phyloP scores from a whole-genome alignment of 2,329 filamentous ascomycete species.

The Epichloe festucae region DNA sequence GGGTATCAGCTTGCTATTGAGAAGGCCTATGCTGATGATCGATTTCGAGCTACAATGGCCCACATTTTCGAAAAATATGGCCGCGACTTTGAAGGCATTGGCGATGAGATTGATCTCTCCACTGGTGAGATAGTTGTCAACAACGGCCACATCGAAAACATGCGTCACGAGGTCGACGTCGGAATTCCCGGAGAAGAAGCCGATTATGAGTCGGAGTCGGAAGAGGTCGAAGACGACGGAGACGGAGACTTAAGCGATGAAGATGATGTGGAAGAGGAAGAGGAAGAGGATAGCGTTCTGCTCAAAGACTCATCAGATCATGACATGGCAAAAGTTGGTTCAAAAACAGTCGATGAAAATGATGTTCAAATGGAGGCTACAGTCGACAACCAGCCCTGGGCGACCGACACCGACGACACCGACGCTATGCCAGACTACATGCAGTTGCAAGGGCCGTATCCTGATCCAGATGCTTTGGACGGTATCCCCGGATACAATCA shows the following conservation, averaged over 20 bases:
- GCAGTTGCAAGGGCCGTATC: conserved; percentile 5
- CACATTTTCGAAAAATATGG: conserved; percentile 82
- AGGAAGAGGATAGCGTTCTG: conserved; percentile 22
- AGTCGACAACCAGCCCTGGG: conserved; percentile 3
- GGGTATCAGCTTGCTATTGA: conserved; percentile 46
- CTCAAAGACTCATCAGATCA: conserved; percentile 20
- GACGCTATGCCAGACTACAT: conserved; percentile 2
- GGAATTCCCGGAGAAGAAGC: conserved; percentile 14
- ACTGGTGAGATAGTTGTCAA: conserved; percentile 78
- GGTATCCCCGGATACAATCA: neutral
- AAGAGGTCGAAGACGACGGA: conserved; percentile 5
- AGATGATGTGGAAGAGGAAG: conserved; percentile 5
- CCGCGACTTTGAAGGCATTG: conserved; percentile 67
- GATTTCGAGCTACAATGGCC: conserved; percentile 75
- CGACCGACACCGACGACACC: conserved; percentile 1
- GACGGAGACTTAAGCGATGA: conserved; percentile 8
- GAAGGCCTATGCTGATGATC: conserved; percentile 52
- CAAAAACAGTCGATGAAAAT: neutral
- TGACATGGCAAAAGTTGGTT: conserved; percentile 2
- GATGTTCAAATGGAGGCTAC: conserved; percentile 6
- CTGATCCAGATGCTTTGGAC: conserved; percentile 3
- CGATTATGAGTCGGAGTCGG: neutral
- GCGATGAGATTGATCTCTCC: conserved; percentile 77
- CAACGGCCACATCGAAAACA: conserved; percentile 65
- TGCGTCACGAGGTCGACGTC: conserved; percentile 42